Percentiles rank a stretch among this genome's conserved stretches.
These are phyloP conservation scores for Pseudoturritis turrita DNA, from an alignment of 345 rosid species.

Conservation along the genomic window DNA sequence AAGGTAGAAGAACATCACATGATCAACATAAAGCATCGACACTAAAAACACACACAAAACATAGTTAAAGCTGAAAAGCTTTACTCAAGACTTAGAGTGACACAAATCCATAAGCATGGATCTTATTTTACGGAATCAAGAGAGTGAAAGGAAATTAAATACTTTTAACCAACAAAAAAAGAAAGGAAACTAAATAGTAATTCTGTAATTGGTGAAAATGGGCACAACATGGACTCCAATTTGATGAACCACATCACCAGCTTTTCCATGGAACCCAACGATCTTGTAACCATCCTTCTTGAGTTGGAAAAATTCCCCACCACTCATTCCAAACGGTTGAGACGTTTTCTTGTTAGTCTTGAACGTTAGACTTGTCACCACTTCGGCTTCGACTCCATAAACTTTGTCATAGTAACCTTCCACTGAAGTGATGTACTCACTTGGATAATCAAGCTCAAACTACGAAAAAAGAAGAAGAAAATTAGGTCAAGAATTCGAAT, in stretches of 20 bases:
- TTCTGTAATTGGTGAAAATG: not conserved
- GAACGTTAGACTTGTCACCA: slow-evolving; percentile 4
- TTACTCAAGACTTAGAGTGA: too few species aligned
- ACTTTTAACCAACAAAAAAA: too few species aligned
- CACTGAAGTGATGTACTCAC: slow-evolving; percentile 6
- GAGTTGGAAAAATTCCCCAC: not conserved
- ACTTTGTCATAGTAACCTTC: slow-evolving; percentile 14
- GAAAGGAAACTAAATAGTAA: not conserved
- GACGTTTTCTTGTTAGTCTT: slow-evolving; percentile 20
- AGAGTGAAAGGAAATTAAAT: not conserved
- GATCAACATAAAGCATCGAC: not conserved
- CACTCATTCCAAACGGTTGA: slow-evolving; percentile 1
- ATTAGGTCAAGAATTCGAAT: not conserved
- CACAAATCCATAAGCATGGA: not conserved
- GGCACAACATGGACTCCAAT: slow-evolving; percentile 16
- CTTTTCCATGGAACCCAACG: slow-evolving; percentile 21
- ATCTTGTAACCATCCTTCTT: slow-evolving; percentile 11
- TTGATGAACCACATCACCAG: slow-evolving; percentile 10
- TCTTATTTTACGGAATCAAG: not conserved
- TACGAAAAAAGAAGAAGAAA: not conserved
- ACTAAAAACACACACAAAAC: not conserved
- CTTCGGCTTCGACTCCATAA: not conserved
- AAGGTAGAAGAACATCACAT: not conserved
- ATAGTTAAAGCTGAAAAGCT: too few species aligned
- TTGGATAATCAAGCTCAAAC: slow-evolving; percentile 12